Evolutionary conservation across 2,329 filamentous ascomycete genomes (phyloP), one percentile per base, ranked within the genome.

Genomic region (Pseudocercospora fijiensis): DNA sequence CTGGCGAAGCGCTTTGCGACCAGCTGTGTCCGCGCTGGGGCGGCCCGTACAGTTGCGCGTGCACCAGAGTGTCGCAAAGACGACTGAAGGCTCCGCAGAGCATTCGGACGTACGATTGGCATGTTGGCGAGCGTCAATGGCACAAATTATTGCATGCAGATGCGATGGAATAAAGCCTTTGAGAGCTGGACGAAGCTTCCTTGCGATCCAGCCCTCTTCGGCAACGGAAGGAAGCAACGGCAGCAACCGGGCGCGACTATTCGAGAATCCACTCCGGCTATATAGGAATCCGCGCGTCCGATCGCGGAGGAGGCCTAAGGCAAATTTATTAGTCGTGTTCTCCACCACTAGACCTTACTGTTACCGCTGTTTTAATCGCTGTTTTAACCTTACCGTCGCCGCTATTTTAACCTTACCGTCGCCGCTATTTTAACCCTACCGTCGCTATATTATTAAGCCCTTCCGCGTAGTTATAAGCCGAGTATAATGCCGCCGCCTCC

Each of bases 1-100:
- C 69, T 71, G 53, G 70, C 65, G 51, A 67, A 73, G 63, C 71
- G 69, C 63, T 66, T 69, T 55, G 70, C 68, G 41, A 69, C 68
- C 20, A 73, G 62, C 57, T 70, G 70, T 61, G 71, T 67, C 62
- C 68, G 63, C 24, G 59, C 62, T 43, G 67, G 65, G n/a, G 61
- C 63, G 18, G 64, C 64, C 61, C 68, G 65, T 53, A 64, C 56
- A 56, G 63, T 63, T 7, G 58, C 65, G 56, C 67, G 63, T 18
- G 65, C 65, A 33, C 64, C 56, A 60, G 55, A 63, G 59, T 60
- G 59, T 65, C 68, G 61, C 28, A 69, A 59, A 52, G 65, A 49
- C 16, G 63, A 62, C 30, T 69, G 67, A 47, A 70, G 56, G 67
- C 67, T 67, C 62, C 68, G 68, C 20, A 70, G 68, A 70, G 68